Conservation (phyloP, 2,329 filamentous ascomycete genomes). For the Teratosphaeria zuluensis region DNA sequence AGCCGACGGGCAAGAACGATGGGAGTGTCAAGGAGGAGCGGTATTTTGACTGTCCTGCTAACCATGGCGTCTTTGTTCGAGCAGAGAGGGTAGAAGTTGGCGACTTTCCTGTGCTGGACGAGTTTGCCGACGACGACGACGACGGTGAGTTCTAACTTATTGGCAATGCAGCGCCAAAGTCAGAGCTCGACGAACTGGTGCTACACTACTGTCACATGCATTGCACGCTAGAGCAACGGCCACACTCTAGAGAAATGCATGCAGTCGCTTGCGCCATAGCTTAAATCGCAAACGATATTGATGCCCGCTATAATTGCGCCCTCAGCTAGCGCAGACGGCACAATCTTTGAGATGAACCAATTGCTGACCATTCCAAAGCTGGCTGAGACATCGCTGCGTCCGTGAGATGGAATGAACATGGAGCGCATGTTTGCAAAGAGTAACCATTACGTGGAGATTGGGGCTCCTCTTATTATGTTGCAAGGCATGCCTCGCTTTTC, state of each 20-base stretch:
- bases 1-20: constrained; percentile 75
- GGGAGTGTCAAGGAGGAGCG: constrained; percentile 56
- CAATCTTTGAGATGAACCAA: background rate
- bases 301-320: background rate
- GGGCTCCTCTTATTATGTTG: background rate
- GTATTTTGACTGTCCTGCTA: constrained; percentile 62
- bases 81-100: constrained; percentile 70
- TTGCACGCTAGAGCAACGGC: background rate
- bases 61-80: constrained; percentile 69
- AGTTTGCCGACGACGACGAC: constrained; percentile 69
- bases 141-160: constrained; percentile 55
- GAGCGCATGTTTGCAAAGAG: background rate
- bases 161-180: background rate
- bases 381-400: background rate
- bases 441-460: background rate
- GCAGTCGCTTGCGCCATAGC: background rate
- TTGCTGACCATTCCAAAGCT: background rate
- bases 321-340: background rate
- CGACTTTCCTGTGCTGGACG: constrained; percentile 55
- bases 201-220: too few species aligned
- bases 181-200: background rate
- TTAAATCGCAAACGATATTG: background rate
- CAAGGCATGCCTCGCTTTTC: background rate
- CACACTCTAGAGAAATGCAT: background rate
- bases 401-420: background rate